Percentiles rank a stretch among this genome's conserved stretches.
These are phyloP conservation scores for Saccharum hybrid DNA, from an alignment of 202 grass and related monocot species.

Conservation along the genomic window DNA sequence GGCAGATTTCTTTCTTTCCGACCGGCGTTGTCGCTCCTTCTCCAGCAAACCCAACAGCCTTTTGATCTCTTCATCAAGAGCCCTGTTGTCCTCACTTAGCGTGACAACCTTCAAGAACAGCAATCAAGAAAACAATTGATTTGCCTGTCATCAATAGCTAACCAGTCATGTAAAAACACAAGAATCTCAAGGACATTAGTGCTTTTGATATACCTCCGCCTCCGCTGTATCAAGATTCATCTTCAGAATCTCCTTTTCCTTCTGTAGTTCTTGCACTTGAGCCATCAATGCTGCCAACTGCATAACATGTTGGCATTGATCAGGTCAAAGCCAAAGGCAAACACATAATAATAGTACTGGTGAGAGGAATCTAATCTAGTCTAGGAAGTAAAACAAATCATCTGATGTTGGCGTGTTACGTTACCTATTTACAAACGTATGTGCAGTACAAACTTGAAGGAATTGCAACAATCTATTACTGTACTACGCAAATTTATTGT, in stretches of 20 bases:
- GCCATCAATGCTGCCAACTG: constrained; percentile 53
- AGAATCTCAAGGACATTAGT: constrained; percentile 22
- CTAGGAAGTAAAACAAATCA: background rate
- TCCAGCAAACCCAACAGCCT: constrained; percentile 63
- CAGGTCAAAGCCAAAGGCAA: background rate
- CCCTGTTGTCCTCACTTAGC: constrained; percentile 75
- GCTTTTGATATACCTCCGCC: constrained; percentile 62
- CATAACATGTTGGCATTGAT: background rate
- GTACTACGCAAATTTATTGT: background rate
- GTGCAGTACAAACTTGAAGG: background rate
- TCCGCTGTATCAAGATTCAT: constrained; percentile 84
- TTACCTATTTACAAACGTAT: background rate
- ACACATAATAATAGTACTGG: background rate
- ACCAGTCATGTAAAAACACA: background rate
- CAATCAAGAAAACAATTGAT: constrained; percentile 7
- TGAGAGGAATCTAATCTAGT: background rate
- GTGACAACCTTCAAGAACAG: constrained; percentile 59
- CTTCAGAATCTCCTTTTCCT: constrained; percentile 71
- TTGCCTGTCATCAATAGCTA: background rate
- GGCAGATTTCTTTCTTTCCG: constrained; percentile 62
- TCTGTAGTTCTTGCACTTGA: constrained; percentile 66
- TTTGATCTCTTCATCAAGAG: constrained; percentile 79
- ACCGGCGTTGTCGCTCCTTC: constrained; percentile 57
- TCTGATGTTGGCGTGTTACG: background rate
- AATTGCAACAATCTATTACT: background rate